phyloP scores from a whole-genome alignment of 1,284 basidiomycete genomes.

The Sparassis latifolia region DNA sequence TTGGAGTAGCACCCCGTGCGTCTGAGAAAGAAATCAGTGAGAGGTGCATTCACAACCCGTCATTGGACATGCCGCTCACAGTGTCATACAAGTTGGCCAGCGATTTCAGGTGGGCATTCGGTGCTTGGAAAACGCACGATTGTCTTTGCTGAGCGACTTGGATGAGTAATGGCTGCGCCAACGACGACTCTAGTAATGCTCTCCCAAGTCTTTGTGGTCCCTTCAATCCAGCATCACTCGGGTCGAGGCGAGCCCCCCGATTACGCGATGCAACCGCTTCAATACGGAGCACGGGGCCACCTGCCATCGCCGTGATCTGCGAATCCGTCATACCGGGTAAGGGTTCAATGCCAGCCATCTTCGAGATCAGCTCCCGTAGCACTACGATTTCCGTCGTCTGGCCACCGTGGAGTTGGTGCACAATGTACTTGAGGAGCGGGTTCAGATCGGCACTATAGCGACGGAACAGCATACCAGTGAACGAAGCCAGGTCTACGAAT shows the following conservation, averaged over 20 bases:
- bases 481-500: constrained; percentile 75
- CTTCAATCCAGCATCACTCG: constrained; percentile 50
- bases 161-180: constrained; percentile 81
- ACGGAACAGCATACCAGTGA: constrained; percentile 88
- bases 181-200: constrained; percentile 60
- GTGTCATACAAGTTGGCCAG: constrained; percentile 83
- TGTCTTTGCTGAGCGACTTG: constrained; percentile 87
- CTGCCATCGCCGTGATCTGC: constrained; percentile 86
- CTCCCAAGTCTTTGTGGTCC: constrained; percentile 66
- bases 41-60: too few relatives aligned
- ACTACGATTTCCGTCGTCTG: constrained; percentile 89
- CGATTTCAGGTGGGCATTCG: constrained; percentile 75
- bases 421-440: constrained; percentile 85
- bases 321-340: constrained; percentile 83
- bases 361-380: constrained; percentile 86
- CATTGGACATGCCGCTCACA: constrained; percentile 38
- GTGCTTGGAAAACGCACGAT: constrained; percentile 66
- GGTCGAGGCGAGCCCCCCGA: constrained; percentile 66
- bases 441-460: constrained; percentile 82
- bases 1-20: constrained; percentile 71
- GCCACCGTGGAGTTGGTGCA: constrained; percentile 81
- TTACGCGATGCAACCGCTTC: constrained; percentile 75
- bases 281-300: constrained; percentile 81
- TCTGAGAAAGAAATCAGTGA: constrained; percentile 34
- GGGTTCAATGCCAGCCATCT: constrained; percentile 94